These are phyloP conservation scores for Fusarium sp. DNA, from an alignment of 2,329 filamentous ascomycete species.

Conservation along the genomic window DNA sequence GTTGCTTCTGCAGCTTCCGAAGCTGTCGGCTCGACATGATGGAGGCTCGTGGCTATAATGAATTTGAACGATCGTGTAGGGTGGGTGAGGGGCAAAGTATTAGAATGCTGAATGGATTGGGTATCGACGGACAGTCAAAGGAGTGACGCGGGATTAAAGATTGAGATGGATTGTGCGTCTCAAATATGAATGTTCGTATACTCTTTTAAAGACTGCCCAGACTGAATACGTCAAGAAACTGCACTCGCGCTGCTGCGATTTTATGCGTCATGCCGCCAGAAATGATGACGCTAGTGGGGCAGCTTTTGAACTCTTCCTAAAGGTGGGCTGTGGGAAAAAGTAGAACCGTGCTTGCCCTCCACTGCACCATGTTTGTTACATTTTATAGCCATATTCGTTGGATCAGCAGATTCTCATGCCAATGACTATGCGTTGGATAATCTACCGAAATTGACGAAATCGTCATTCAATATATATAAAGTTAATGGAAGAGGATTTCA, in stretches of 20 bases:
- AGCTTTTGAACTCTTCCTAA: slow-evolving; percentile 3
- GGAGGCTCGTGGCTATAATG: not conserved
- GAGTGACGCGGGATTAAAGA: not conserved
- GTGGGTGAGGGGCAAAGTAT: slow-evolving; percentile 23
- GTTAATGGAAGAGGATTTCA: not conserved
- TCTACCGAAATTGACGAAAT: not conserved
- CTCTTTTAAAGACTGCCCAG: not conserved
- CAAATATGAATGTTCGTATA: not conserved
- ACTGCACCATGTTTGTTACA: not conserved
- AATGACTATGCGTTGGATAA: not conserved
- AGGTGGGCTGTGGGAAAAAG: slow-evolving; percentile 5
- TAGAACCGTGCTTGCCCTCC: not conserved
- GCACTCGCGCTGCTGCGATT: not conserved
- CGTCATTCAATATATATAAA: not conserved
- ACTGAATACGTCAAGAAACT: not conserved
- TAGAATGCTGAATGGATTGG: not conserved
- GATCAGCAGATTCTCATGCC: not conserved
- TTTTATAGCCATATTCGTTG: not conserved
- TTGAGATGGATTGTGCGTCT: not conserved
- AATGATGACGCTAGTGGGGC: slow-evolving; percentile 43
- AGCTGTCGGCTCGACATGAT: slow-evolving; percentile 64
- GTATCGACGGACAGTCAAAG: not conserved
- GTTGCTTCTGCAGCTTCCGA: slow-evolving; percentile 63
- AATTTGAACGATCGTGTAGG: slow-evolving; percentile 9
- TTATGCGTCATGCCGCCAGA: slow-evolving; percentile 39